These are phyloP conservation scores for Botryosphaeria dothidea DNA, from an alignment of 2,329 filamentous ascomycete genomes.

Conservation along the genomic window DNA sequence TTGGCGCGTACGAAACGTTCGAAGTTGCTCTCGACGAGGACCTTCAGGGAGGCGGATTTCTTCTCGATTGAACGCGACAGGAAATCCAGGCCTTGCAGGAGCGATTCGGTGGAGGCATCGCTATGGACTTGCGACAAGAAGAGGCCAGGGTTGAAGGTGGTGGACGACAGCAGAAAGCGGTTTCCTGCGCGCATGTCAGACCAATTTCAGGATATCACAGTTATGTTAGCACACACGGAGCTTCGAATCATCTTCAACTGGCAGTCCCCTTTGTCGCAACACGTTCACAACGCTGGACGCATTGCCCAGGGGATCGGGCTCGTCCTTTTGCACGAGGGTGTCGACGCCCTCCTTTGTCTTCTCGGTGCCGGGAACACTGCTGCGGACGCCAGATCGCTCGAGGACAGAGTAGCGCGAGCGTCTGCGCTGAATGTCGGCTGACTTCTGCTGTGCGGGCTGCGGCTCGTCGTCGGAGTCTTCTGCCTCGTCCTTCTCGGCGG, in stretches of 20 bases:
- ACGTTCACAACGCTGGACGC: conserved; percentile 83
- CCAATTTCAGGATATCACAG: background rate
- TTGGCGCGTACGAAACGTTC: conserved; percentile 97
- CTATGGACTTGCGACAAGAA: conserved; percentile 93
- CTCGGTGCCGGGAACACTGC: conserved; percentile 69
- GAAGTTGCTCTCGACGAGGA: conserved; percentile 96
- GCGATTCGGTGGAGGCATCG: conserved; percentile 75
- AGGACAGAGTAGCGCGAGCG: conserved; percentile 72
- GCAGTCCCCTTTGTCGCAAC: conserved; percentile 73
- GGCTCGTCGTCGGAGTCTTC: conserved; percentile 49
- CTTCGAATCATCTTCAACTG: conserved; percentile 79
- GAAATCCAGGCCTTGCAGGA: conserved; percentile 80
- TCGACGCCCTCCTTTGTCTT: conserved; percentile 68
- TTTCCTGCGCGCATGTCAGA: conserved; percentile 60
- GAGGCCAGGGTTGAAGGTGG: conserved; percentile 86
- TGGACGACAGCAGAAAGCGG: conserved; percentile 92
- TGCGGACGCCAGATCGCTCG: conserved; percentile 69
- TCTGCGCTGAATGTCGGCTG: conserved; percentile 43
- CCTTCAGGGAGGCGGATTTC: conserved; percentile 94
- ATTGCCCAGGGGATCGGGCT: conserved; percentile 87
- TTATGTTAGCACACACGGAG: conserved; percentile 59
- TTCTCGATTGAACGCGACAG: conserved; percentile 93
- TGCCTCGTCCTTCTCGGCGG: conserved; percentile 73
- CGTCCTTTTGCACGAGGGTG: conserved; percentile 84
- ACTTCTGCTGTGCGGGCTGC: conserved; percentile 18